These are phyloP conservation scores for Malassezia sp. DNA, from an alignment of 1,284 basidiomycete genomes.

Conservation along the genomic window DNA sequence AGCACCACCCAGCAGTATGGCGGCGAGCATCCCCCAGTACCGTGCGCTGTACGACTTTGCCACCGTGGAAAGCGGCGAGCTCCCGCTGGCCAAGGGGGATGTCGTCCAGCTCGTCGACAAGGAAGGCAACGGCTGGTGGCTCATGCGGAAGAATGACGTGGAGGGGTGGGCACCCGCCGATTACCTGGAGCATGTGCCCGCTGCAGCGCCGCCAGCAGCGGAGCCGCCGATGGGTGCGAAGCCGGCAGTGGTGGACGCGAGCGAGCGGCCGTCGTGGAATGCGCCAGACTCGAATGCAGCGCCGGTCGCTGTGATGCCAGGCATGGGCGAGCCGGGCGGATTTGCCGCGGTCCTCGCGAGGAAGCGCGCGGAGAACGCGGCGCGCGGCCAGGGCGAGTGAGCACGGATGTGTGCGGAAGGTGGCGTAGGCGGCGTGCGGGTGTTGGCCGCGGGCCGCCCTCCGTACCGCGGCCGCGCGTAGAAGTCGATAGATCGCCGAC, in stretches of 20 bases:
- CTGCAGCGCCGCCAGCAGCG: slow-evolving; percentile 54
- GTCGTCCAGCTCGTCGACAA: slow-evolving; percentile 83
- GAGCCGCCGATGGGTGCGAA: slow-evolving; percentile 26
- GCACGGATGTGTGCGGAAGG: no score
- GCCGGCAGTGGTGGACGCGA: slow-evolving; percentile 49
- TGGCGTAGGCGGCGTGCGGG: no score
- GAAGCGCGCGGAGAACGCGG: slow-evolving; percentile 43
- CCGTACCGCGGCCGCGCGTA: no score
- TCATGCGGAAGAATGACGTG: slow-evolving; percentile 68
- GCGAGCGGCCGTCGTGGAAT: slow-evolving; percentile 25
- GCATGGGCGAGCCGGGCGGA: slow-evolving; percentile 47
- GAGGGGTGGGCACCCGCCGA: slow-evolving; percentile 95
- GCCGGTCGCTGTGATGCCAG: slow-evolving; percentile 48
- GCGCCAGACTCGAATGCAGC: slow-evolving; percentile 44
- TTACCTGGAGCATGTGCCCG: slow-evolving; percentile 59
- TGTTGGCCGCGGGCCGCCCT: no score
- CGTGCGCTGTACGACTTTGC: slow-evolving; percentile 61
- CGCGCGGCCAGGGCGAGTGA: no score
- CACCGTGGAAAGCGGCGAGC: slow-evolving; percentile 74
- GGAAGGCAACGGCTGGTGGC: slow-evolving; percentile 74
- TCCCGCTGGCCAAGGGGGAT: slow-evolving; percentile 79
- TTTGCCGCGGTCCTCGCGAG: slow-evolving; percentile 48
- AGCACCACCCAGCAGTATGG: slow-evolving; percentile 31
- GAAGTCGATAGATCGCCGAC: no score
- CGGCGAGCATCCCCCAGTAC: slow-evolving; percentile 64